Evolutionary conservation across 2,329 filamentous ascomycete genomes (phyloP).

Genomic region (Nigrospora sphaerica): DNA sequence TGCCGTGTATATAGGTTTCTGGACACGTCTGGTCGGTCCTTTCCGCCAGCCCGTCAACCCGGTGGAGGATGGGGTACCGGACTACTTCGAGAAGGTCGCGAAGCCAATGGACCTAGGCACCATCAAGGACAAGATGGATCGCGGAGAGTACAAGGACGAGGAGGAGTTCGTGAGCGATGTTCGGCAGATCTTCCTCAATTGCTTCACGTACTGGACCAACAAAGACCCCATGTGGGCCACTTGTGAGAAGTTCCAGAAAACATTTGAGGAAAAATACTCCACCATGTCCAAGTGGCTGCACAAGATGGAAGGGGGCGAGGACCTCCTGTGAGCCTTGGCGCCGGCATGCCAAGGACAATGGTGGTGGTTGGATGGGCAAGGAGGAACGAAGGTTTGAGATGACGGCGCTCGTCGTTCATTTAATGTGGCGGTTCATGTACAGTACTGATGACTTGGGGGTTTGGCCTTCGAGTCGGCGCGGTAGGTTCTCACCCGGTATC

Average conservation of each 20-base stretch:
- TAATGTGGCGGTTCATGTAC: too few species aligned
- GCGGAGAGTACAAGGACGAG: constrained; percentile 40
- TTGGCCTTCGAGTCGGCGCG: too few species aligned
- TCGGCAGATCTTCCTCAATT: constrained; percentile 56
- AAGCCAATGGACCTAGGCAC: constrained; percentile 55
- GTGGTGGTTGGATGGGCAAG: too few species aligned
- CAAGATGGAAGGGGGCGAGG: constrained; percentile 41
- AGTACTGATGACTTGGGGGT: too few species aligned
- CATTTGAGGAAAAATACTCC: constrained; percentile 51
- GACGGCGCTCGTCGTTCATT: too few species aligned
- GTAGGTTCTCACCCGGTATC: too few species aligned
- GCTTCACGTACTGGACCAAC: constrained; percentile 55
- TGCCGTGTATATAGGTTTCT: constrained; percentile 41
- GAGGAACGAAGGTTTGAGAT: too few species aligned
- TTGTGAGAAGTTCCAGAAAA: constrained; percentile 51
- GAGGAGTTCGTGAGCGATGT: constrained; percentile 51
- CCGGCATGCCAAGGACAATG: too few species aligned
- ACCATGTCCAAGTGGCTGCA: constrained; percentile 54
- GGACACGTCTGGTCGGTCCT: constrained; percentile 57
- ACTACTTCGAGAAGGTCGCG: constrained; percentile 55
- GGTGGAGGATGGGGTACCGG: constrained; percentile 47
- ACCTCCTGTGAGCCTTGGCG: neutral
- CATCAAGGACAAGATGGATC: constrained; percentile 54
- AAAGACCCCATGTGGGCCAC: constrained; percentile 46
- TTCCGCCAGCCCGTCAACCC: constrained; percentile 56